These are phyloP conservation scores for Penicillium manginii DNA, from an alignment of 495 filamentous ascomycete genomes.

Conservation along the genomic window DNA sequence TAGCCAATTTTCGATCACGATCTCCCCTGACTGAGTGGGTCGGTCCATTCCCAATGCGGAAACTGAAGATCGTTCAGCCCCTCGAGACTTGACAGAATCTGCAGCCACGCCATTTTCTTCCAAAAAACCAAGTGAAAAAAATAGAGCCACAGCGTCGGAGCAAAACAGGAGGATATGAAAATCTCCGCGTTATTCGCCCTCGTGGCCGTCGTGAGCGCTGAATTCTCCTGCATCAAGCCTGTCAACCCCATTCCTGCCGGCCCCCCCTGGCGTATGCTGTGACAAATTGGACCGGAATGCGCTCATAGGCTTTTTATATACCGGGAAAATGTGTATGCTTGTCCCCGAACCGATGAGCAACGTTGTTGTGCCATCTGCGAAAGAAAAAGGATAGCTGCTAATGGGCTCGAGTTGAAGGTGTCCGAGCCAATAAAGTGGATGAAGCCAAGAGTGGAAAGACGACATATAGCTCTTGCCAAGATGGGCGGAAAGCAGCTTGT, in stretches of 20 bases:
- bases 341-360: too few relatives aligned
- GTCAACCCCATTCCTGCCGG: conserved; percentile 21
- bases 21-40: too few relatives aligned
- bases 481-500: conserved; percentile 12
- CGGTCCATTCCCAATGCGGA: too few relatives aligned
- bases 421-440: conserved; percentile 10
- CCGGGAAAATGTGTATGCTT: conserved; percentile 14
- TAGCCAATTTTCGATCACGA: too few relatives aligned
- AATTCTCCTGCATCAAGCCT: conserved; percentile 20
- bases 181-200: background rate
- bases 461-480: conserved; percentile 15
- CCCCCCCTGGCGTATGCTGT: conserved; percentile 16
- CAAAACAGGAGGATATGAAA: background rate
- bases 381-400: background rate
- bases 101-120: background rate
- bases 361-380: too few relatives aligned
- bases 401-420: conserved; percentile 1
- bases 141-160: background rate
- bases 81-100: too few relatives aligned
- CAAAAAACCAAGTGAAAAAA: background rate
- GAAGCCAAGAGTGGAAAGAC: conserved; percentile 12
- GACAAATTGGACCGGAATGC: conserved; percentile 8
- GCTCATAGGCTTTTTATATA: conserved; percentile 13
- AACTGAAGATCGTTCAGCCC: too few relatives aligned
- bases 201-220: background rate